Evolutionary conservation across 768 basidiomycete genomes (phyloP).

Genomic region (Mycena haematopus): DNA sequence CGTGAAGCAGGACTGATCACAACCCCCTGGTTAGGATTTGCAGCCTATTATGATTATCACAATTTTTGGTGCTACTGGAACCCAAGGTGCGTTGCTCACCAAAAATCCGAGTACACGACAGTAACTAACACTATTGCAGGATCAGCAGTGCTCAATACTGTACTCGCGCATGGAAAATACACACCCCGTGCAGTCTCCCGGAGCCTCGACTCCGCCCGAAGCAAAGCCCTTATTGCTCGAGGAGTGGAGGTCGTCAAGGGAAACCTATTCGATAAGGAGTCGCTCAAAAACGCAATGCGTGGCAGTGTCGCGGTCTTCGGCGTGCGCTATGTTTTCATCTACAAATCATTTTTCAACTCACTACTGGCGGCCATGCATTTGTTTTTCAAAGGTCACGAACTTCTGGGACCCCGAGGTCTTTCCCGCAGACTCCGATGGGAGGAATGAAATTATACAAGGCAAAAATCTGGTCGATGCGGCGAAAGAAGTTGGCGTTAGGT

Average conservation of each 20-base stretch:
- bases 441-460: background rate
- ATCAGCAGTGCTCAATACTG: background rate
- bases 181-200: background rate
- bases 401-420: background rate
- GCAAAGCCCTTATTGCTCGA: background rate
- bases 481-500: constrained; percentile 11
- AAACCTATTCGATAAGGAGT: background rate
- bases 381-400: background rate
- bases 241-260: background rate
- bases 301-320: background rate
- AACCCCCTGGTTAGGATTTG: too few relatives aligned
- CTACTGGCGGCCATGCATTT: too few relatives aligned
- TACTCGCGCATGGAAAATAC: background rate
- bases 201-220: background rate
- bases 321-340: background rate
- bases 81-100: background rate
- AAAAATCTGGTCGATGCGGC: constrained; percentile 25
- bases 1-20: too few relatives aligned
- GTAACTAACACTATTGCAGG: background rate
- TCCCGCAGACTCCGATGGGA: background rate
- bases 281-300: background rate
- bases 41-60: background rate
- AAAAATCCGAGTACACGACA: background rate
- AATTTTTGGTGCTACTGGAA: background rate
- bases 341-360: too few relatives aligned